A percentile compares a stretch with the other conserved stretches of the same genome.
These are phyloP conservation scores for Melanopsichium pennsylvanicum DNA, from an alignment of 1,284 basidiomycete species.

Conservation along the genomic window DNA sequence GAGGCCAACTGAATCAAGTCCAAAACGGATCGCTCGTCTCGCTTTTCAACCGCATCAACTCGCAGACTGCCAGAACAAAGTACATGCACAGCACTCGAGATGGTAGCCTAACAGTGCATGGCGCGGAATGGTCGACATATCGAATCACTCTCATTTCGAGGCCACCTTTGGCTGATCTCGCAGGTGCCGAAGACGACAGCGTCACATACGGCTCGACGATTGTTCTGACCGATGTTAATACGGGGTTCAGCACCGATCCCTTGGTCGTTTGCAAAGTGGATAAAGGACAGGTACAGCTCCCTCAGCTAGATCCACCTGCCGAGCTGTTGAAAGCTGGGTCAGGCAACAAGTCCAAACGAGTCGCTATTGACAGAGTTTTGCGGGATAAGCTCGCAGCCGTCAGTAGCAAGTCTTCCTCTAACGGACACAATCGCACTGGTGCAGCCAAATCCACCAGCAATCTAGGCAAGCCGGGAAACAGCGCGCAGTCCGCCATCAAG, in stretches of 20 bases:
- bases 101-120: constrained; percentile 82
- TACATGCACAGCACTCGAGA: constrained; percentile 77
- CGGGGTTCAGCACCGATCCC: constrained; percentile 84
- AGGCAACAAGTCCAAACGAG: constrained; percentile 31
- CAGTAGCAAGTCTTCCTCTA: constrained; percentile 24
- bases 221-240: constrained; percentile 80
- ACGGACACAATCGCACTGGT: background rate
- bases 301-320: constrained; percentile 36
- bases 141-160: constrained; percentile 74
- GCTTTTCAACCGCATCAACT: constrained; percentile 94
- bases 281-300: constrained; percentile 74
- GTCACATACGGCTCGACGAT: constrained; percentile 92
- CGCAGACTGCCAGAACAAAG: constrained; percentile 94
- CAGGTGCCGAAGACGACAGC: constrained; percentile 47
- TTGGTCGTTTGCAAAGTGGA: constrained; percentile 91
- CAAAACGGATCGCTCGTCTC: constrained; percentile 88
- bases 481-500: constrained; percentile 29
- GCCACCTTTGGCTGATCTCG: constrained; percentile 51
- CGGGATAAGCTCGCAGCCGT: constrained; percentile 38
- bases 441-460: background rate
- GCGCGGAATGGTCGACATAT: constrained; percentile 89
- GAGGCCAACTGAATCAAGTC: constrained; percentile 90
- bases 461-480: constrained; percentile 21
- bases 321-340: constrained; percentile 34
- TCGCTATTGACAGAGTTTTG: constrained; percentile 29